Conservation (phyloP, 2,329 filamentous ascomycete species). For the Ceratocystis variospora region DNA sequence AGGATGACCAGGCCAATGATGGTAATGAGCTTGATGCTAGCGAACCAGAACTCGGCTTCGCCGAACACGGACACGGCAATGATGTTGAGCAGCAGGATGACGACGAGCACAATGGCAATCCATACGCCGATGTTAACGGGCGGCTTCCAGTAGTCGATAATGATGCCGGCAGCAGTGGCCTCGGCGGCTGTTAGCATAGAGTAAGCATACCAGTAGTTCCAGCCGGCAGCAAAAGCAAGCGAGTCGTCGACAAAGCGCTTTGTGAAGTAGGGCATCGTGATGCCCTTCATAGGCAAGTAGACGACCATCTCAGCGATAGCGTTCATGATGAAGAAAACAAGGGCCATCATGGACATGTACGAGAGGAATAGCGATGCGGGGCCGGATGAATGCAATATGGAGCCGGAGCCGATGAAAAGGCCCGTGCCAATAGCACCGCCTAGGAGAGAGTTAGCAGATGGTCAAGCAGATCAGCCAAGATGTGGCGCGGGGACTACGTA, state of each 20-base stretch:
- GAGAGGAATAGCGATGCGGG: slow-evolving; percentile 57
- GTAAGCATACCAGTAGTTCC: slow-evolving; percentile 52
- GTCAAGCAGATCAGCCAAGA: not conserved
- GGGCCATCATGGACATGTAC: slow-evolving; percentile 43
- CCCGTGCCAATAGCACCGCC: slow-evolving; percentile 48
- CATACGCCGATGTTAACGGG: slow-evolving; percentile 41
- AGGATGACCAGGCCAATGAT: slow-evolving; percentile 45
- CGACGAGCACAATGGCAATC: slow-evolving; percentile 43
- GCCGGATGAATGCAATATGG: slow-evolving; percentile 41
- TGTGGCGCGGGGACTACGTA: slow-evolving; percentile 18
- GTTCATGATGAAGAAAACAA: slow-evolving; percentile 44
- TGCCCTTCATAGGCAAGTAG: slow-evolving; percentile 41
- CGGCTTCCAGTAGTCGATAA: slow-evolving; percentile 47
- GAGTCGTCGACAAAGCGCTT: slow-evolving; percentile 42
- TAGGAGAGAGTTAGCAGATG: not conserved
- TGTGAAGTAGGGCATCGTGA: slow-evolving; percentile 44
- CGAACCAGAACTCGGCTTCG: slow-evolving; percentile 49
- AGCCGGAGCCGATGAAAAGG: slow-evolving; percentile 48
- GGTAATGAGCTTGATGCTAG: slow-evolving; percentile 45
- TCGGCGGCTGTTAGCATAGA: slow-evolving; percentile 45
- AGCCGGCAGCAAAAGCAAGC: slow-evolving; percentile 42
- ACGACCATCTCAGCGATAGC: slow-evolving; percentile 41
- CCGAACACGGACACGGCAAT: slow-evolving; percentile 44
- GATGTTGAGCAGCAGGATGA: slow-evolving; percentile 43
- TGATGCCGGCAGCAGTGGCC: slow-evolving; percentile 42